phyloP scores from a whole-genome alignment of 2,329 filamentous ascomycete genomes.

The Teratosphaeria destructans region DNA sequence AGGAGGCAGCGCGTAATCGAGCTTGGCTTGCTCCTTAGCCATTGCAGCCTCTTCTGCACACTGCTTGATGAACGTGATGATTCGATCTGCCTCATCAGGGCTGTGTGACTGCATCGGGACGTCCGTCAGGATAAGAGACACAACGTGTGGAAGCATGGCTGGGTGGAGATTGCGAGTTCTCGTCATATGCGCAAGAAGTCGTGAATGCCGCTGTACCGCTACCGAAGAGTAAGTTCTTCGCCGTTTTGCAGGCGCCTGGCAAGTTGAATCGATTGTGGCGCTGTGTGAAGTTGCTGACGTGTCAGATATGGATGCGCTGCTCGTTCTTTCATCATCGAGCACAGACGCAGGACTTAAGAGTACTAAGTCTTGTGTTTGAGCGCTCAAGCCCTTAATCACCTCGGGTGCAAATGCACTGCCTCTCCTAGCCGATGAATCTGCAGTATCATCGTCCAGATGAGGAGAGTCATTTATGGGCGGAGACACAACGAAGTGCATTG shows the following conservation, averaged over 20 bases:
- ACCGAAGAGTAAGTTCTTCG: constrained; percentile 22
- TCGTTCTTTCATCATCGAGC: constrained; percentile 7
- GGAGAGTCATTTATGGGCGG: constrained; percentile 26
- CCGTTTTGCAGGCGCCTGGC: constrained; percentile 1
- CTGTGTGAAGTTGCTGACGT: constrained; percentile 2
- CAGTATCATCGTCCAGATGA: background rate
- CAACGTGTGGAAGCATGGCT: constrained; percentile 43
- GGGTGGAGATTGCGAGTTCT: constrained; percentile 37
- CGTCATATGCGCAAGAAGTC: constrained; percentile 15
- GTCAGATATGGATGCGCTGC: background rate
- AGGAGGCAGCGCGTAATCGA: constrained; percentile 51
- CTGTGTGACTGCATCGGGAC: constrained; percentile 32
- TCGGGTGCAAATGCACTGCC: constrained; percentile 39
- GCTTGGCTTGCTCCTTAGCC: constrained; percentile 41
- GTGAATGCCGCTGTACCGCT: constrained; percentile 17
- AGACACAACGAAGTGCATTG: constrained; percentile 23
- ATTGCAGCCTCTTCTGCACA: constrained; percentile 47
- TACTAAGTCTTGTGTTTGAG: constrained; percentile 8
- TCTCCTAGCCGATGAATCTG: constrained; percentile 23
- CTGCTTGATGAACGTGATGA: constrained; percentile 46
- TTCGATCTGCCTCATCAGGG: constrained; percentile 32
- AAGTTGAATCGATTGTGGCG: background rate
- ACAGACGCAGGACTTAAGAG: constrained; percentile 14
- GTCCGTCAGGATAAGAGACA: constrained; percentile 46
- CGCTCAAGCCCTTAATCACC: constrained; percentile 23